Percentiles rank a stretch among this genome's conserved stretches.
Evolutionary conservation across 768 basidiomycete species (phyloP).

Genomic region (Mycena kentingensis): DNA sequence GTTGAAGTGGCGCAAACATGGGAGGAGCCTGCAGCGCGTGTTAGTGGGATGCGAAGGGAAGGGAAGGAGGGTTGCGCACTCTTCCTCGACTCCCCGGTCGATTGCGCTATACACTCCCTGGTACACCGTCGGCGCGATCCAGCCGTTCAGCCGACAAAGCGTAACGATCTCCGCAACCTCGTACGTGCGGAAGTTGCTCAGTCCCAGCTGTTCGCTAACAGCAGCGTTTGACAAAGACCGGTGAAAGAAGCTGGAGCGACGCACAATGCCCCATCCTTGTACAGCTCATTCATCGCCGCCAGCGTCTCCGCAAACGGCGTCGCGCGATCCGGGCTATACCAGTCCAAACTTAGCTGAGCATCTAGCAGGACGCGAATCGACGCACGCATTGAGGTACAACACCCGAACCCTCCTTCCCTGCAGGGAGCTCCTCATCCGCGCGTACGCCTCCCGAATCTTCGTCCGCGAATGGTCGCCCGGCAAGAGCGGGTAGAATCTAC

Average conservation of each 20-base stretch:
- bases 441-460: constrained; percentile 37
- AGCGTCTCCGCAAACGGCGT: constrained; percentile 47
- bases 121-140: constrained; percentile 46
- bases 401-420: constrained; percentile 41
- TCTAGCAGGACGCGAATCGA: background rate
- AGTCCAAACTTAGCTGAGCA: background rate
- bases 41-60: constrained; percentile 31
- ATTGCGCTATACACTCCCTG: constrained; percentile 33
- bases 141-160: constrained; percentile 46
- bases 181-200: constrained; percentile 51
- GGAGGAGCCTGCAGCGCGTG: constrained; percentile 44
- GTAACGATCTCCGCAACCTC: constrained; percentile 53
- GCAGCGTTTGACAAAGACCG: background rate
- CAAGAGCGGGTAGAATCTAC: constrained; percentile 11
- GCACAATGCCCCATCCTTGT: constrained; percentile 33
- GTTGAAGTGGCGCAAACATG: constrained; percentile 47
- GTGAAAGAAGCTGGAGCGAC: background rate
- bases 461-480: constrained; percentile 44
- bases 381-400: constrained; percentile 43
- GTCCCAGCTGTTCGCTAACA: constrained; percentile 45
- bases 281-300: constrained; percentile 39
- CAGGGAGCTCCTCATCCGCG: constrained; percentile 35
- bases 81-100: constrained; percentile 23
- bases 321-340: constrained; percentile 44
- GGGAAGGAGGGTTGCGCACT: constrained; percentile 8